Percentiles rank a stretch among this genome's conserved stretches.
These are phyloP conservation scores for Protomyces inundatus DNA, from an alignment of 1,139 yeast genomes.

Conservation along the genomic window DNA sequence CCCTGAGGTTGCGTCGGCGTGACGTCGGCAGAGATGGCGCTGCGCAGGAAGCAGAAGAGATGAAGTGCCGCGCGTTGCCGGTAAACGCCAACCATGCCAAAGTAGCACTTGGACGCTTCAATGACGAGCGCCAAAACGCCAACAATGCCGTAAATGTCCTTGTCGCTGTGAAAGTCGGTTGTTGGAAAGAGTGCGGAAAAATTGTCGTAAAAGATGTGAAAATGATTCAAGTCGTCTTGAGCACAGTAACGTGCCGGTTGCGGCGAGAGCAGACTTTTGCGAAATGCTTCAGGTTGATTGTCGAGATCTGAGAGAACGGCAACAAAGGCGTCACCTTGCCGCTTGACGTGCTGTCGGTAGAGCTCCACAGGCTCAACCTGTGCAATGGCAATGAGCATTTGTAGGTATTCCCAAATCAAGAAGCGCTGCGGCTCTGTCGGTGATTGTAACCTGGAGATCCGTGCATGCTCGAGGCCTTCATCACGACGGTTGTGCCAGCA, in stretches of 20 bases:
- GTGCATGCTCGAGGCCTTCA: background rate
- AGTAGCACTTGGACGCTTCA: background rate
- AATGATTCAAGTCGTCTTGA: background rate
- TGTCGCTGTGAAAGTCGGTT: background rate
- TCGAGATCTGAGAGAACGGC: background rate
- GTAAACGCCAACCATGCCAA: background rate
- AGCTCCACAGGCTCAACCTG: background rate
- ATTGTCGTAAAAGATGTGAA: background rate
- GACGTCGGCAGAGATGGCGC: background rate
- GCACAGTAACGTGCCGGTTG: background rate
- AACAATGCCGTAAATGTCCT: background rate
- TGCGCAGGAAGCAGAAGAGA: background rate
- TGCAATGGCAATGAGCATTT: background rate
- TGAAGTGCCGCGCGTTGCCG: background rate
- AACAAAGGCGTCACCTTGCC: background rate
- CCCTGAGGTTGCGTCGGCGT: background rate
- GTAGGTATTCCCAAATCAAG: background rate
- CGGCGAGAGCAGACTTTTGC: background rate
- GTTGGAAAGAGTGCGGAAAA: background rate
- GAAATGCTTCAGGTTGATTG: background rate
- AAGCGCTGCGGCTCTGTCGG: background rate
- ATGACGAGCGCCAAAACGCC: background rate
- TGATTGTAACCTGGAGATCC: background rate
- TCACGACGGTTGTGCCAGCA: background rate
- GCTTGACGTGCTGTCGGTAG: background rate